Evolutionary conservation across 106 monocot genomes (phyloP), one percentile per base, ranked within the genome.

Genomic region (Dactylorhiza incarnata): DNA sequence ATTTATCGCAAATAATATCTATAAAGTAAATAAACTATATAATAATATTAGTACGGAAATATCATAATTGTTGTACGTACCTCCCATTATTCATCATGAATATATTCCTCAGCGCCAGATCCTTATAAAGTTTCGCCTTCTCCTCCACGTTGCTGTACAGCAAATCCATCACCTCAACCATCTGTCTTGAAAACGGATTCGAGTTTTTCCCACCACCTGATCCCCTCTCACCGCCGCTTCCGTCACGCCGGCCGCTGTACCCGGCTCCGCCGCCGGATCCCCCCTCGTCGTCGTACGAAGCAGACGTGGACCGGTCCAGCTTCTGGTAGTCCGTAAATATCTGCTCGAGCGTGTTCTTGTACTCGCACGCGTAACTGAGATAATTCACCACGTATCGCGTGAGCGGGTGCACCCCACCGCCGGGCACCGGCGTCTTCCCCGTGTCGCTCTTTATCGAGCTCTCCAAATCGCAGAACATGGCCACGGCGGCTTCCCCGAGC

Each of bases 51-150:
- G 2, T 29, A 29, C 1, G 29, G 29, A 29, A 29, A 29, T 29
- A 29, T 14, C 51, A 51, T 10, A 14, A 14, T 8, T 0, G 14
- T 9, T 14, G n/a, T 17, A 59, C 6, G 59, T 59, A 59, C 59
- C 59, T 59, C 59, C 90, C 90, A 52, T 91, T 91, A 85, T 91
- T 91, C 90, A 91, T 91, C 70, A 91, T 24, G 79, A 91, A 91
- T n/a, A 91, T 87, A 78, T 78, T 77, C 74, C 71, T 83, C 62
- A 91, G 77, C 3, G 81, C 73, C 5, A 75, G 26, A 69, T 91
- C 90, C 74, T 85, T 91, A 84, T 91, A 91, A 3, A 87, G 85
- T 83, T 85, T 87, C 17, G 90, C 83, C 53, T 91, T 91, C 2
- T 78, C 49, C 2, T 87, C 90, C 1, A 91, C 71, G 74, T 83